phyloP scores from a whole-genome alignment of 108 stramenopile species.

The Nannochloropsis gaditana region DNA sequence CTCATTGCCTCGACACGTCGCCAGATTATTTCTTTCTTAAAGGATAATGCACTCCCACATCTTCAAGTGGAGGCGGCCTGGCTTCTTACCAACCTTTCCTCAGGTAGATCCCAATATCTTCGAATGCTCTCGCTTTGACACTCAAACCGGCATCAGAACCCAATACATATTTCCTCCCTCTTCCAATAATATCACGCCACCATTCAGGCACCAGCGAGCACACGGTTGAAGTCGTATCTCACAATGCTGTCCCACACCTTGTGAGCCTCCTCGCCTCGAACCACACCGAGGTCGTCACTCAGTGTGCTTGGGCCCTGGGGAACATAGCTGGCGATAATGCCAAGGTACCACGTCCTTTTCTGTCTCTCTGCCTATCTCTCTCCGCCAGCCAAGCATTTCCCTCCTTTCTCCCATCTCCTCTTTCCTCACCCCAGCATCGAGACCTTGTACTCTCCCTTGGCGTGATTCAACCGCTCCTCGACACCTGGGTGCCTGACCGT shows the following conservation, averaged over 20 bases:
- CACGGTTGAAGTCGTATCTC: conserved; percentile 63
- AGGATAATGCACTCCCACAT: conserved; percentile 30
- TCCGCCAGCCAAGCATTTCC: background rate
- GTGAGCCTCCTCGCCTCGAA: conserved; percentile 60
- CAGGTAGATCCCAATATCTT: background rate
- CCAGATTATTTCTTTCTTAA: background rate
- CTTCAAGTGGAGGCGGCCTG: conserved; percentile 83
- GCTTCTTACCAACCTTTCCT: conserved; percentile 86
- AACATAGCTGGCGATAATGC: conserved; percentile 82
- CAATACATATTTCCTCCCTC: background rate
- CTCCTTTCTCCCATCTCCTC: background rate
- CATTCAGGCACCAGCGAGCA: conserved; percentile 60
- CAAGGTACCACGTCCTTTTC: background rate
- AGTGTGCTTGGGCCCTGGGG: conserved; percentile 88
- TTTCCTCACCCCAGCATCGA: background rate
- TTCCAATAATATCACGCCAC: too few relatives aligned
- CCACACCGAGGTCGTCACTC: conserved; percentile 73
- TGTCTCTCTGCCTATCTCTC: background rate
- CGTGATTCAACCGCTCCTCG: background rate
- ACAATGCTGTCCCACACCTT: conserved; percentile 63
- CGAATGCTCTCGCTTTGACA: too few relatives aligned
- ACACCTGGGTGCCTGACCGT: background rate
- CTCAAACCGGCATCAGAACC: background rate
- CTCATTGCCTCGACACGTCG: background rate
- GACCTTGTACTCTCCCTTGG: background rate